Percentiles rank a stretch among this genome's conserved stretches.
Evolutionary conservation across 257 asterid genomes (phyloP).

Genomic region (Verbena officinalis): DNA sequence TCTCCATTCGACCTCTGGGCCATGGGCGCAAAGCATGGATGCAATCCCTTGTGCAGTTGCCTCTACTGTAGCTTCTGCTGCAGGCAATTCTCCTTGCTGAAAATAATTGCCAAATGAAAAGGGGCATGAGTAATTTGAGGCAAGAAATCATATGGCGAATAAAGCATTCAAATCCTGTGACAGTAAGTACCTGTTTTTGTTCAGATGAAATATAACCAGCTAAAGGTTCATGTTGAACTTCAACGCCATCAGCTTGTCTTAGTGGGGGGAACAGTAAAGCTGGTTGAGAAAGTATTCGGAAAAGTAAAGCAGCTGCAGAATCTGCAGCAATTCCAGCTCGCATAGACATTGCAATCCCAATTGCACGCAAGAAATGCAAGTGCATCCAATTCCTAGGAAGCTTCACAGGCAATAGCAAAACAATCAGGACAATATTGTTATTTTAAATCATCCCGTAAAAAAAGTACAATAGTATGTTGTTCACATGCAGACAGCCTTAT

Average conservation of each 20-base stretch:
- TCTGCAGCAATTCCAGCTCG: conserved; percentile 97
- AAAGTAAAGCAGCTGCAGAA: conserved; percentile 98
- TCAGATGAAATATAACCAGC: conserved; percentile 63
- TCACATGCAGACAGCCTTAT: conserved; percentile 7
- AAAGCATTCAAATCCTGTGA: conserved; percentile 30
- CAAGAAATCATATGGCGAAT: conserved; percentile 7
- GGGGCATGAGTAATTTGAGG: conserved; percentile 19
- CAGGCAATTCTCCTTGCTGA: conserved; percentile 77
- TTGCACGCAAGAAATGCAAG: conserved; percentile 96
- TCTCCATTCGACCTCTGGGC: conserved; percentile 99
- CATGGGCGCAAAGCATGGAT: conserved; percentile 99
- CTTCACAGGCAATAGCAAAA: conserved; percentile 49
- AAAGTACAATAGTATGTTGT: not conserved
- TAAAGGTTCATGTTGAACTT: conserved; percentile 66
- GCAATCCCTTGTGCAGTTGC: conserved; percentile 99
- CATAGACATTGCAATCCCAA: conserved; percentile 98
- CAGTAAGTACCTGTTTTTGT: conserved; percentile 62
- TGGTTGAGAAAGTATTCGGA: conserved; percentile 95
- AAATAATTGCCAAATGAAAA: conserved; percentile 19
- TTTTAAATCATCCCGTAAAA: conserved; percentile 17
- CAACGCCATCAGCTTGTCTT: conserved; percentile 91
- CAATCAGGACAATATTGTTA: conserved; percentile 32
- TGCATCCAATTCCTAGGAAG: conserved; percentile 99
- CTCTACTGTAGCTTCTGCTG: conserved; percentile 87
- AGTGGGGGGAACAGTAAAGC: conserved; percentile 94